Evolutionary conservation across 1,284 basidiomycete species (phyloP).

Genomic region (Moesziomyces globuligerus): DNA sequence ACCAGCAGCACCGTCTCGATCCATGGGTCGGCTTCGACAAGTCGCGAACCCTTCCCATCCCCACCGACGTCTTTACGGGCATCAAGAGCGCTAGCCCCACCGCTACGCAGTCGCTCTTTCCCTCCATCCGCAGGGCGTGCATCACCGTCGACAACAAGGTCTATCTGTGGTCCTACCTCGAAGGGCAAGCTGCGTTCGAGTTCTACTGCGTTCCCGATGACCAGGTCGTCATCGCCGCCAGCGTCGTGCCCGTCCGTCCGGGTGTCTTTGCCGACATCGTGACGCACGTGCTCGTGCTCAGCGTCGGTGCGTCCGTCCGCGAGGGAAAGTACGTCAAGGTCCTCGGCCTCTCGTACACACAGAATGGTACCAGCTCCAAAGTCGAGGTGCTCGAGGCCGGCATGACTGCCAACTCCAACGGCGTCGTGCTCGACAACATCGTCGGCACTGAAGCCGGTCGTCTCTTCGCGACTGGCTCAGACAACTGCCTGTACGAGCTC

Average conservation of each 20-base stretch:
- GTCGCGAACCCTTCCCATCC: slow-evolving; percentile 56
- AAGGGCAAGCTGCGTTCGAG: slow-evolving; percentile 87
- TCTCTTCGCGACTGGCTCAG: slow-evolving; percentile 87
- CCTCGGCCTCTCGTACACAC: slow-evolving; percentile 77
- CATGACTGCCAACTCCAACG: slow-evolving; percentile 79
- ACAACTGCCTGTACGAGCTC: slow-evolving; percentile 90
- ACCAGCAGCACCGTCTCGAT: slow-evolving; percentile 56
- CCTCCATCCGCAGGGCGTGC: slow-evolving; percentile 94
- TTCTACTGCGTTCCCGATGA: slow-evolving; percentile 92
- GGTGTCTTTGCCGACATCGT: slow-evolving; percentile 93
- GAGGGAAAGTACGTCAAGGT: slow-evolving; percentile 79
- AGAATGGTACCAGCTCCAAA: slow-evolving; percentile 68
- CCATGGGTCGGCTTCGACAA: slow-evolving; percentile 58
- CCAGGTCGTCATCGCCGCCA: slow-evolving; percentile 77
- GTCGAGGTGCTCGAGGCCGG: slow-evolving; percentile 90
- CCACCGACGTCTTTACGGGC: slow-evolving; percentile 55
- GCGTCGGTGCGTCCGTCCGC: slow-evolving; percentile 71
- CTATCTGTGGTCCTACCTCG: slow-evolving; percentile 95
- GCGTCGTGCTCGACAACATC: slow-evolving; percentile 80
- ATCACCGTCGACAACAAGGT: slow-evolving; percentile 93
- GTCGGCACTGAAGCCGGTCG: slow-evolving; percentile 82
- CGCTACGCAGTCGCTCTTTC: slow-evolving; percentile 76
- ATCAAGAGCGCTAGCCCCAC: slow-evolving; percentile 56
- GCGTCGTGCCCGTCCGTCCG: slow-evolving; percentile 64
- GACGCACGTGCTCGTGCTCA: slow-evolving; percentile 86